Percentiles rank a stretch among this genome's conserved stretches.
Conservation (phyloP, 441 rosid species). For the Flueggea neowawraea region DNA sequence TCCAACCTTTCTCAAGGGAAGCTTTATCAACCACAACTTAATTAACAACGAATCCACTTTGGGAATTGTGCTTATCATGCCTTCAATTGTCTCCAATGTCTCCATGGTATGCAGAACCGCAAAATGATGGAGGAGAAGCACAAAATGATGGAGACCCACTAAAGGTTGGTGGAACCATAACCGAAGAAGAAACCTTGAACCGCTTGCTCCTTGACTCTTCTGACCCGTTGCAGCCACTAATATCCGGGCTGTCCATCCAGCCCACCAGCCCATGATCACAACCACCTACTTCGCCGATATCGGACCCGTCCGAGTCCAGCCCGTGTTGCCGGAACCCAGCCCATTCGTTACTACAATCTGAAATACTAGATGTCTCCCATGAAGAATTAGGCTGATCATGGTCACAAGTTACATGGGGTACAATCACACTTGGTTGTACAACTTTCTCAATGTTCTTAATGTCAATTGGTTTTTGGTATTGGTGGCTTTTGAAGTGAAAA, state of each 20-base stretch:
- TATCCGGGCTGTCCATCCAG: constrained; percentile 52
- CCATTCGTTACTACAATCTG: constrained; percentile 58
- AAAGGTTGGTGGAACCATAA: constrained; percentile 59
- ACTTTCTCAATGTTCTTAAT: constrained; percentile 47
- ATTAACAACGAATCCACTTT: no score
- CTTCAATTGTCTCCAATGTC: neutral
- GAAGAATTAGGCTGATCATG: constrained; percentile 20
- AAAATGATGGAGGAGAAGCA: constrained; percentile 40
- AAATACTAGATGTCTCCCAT: constrained; percentile 54
- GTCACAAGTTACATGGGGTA: constrained; percentile 23
- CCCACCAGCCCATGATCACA: constrained; percentile 27
- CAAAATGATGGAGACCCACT: constrained; percentile 33
- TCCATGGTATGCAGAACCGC: constrained; percentile 20
- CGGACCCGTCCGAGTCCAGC: constrained; percentile 55
- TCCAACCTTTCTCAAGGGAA: no score
- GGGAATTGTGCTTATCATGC: no score
- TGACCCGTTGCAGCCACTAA: constrained; percentile 14
- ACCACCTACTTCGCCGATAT: constrained; percentile 28
- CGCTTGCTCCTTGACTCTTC: constrained; percentile 53
- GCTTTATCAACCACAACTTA: no score
- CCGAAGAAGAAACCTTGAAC: constrained; percentile 63
- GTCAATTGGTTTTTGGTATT: constrained; percentile 30
- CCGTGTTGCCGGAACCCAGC: constrained; percentile 43
- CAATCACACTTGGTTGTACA: constrained; percentile 64
- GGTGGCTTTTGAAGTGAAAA: constrained; percentile 44